Conservation (phyloP, 202 grass and related monocot species). For the Carex arenaria region DNA sequence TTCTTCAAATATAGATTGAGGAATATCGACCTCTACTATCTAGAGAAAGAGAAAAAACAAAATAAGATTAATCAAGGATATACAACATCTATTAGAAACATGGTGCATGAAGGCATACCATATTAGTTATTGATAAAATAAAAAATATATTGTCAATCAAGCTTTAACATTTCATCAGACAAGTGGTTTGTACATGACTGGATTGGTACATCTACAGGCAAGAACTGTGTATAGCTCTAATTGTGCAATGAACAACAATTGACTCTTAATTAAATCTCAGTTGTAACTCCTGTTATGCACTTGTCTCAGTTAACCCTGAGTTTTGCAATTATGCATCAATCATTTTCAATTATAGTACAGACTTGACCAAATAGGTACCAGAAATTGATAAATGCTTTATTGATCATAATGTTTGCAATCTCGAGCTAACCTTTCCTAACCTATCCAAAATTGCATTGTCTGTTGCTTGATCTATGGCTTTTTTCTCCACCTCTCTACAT, state of each 20-base stretch:
- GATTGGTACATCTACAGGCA: not conserved
- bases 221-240: not conserved
- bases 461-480: slow-evolving; percentile 91
- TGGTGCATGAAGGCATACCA: not conserved
- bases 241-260: not conserved
- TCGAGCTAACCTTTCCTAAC: slow-evolving; percentile 52
- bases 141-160: not conserved
- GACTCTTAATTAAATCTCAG: not conserved
- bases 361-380: not conserved
- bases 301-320: not conserved
- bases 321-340: slow-evolving; percentile 13
- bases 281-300: not conserved
- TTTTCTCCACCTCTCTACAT: slow-evolving; percentile 89
- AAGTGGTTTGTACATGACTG: not conserved
- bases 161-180: not conserved
- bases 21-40: slow-evolving; percentile 93
- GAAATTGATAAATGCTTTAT: not conserved
- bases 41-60: slow-evolving; percentile 33
- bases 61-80: not conserved
- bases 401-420: not conserved
- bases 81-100: not conserved
- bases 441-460: slow-evolving; percentile 97
- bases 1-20: slow-evolving; percentile 85
- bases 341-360: not conserved
- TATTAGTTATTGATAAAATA: not conserved